A percentile compares a stretch with the other conserved stretches of the same genome.
phyloP scores from a whole-genome alignment of 1,284 basidiomycete genomes.

The Leucoagaricus sp. region DNA sequence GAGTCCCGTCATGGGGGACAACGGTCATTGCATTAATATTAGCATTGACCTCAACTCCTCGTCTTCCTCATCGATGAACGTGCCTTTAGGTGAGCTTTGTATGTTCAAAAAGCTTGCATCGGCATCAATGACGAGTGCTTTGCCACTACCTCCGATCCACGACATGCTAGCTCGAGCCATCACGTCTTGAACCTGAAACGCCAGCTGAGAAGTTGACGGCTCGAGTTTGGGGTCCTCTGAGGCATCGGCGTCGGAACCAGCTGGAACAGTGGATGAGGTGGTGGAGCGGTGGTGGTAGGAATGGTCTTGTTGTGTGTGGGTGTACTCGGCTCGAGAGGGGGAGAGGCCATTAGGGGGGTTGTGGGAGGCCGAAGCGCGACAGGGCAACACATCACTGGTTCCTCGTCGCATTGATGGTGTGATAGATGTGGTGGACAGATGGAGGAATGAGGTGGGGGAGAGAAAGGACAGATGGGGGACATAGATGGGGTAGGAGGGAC shows the following conservation, averaged over 20 bases:
- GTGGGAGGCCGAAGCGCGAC: neutral
- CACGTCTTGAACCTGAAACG: conserved; percentile 58
- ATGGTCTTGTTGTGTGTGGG: neutral
- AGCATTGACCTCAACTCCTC: conserved; percentile 5
- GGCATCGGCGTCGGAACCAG: conserved; percentile 37
- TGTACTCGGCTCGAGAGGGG: conserved; percentile 1
- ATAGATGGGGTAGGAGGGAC: conserved; percentile 30
- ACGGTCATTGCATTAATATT: neutral
- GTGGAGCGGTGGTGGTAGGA: neutral
- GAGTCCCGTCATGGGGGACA: neutral
- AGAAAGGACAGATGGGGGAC: conserved; percentile 22
- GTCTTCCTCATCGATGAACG: neutral
- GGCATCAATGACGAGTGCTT: conserved; percentile 39
- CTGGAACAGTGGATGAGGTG: neutral
- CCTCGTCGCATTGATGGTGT: neutral
- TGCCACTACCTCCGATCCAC: conserved; percentile 47
- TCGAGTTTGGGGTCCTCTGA: conserved; percentile 37
- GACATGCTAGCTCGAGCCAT: conserved; percentile 38
- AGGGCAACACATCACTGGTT: conserved; percentile 6
- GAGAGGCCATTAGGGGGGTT: conserved; percentile 3
- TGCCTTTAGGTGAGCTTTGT: too few relatives aligned
- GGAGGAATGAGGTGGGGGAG: neutral
- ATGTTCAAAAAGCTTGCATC: conserved; percentile 20
- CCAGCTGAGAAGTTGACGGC: conserved; percentile 55
- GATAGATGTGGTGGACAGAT: too few relatives aligned